phyloP scores from a whole-genome alignment of 805 yeast genomes.

The Wickerhamomyces rabaulensis region DNA sequence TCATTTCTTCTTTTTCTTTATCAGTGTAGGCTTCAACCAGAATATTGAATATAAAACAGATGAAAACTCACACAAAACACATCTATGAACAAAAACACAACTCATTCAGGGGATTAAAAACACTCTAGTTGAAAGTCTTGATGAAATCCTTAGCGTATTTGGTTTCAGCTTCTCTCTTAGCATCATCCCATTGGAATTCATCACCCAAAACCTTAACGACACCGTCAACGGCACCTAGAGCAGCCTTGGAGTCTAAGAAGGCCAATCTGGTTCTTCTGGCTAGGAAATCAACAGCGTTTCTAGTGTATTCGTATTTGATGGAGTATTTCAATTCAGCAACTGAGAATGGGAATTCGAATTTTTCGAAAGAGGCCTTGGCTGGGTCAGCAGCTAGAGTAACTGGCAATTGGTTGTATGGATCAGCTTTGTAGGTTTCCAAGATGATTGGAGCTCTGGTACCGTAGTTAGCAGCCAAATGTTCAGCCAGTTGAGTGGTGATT shows the following conservation, averaged over 20 bases:
- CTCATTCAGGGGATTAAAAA: neutral
- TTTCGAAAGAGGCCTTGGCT: constrained; percentile 35
- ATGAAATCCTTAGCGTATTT: constrained; percentile 50
- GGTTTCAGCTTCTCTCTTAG: constrained; percentile 50
- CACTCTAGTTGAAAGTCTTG: constrained; percentile 33
- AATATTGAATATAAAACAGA: neutral
- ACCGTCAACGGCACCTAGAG: constrained; percentile 72
- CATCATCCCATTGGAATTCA: constrained; percentile 69
- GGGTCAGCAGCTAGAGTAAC: constrained; percentile 48
- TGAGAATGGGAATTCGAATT: constrained; percentile 78
- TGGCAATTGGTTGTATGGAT: constrained; percentile 56
- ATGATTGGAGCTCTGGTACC: constrained; percentile 86
- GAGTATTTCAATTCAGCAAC: constrained; percentile 87
- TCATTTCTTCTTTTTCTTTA: neutral
- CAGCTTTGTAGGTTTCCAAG: constrained; percentile 48
- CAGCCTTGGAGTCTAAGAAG: constrained; percentile 82
- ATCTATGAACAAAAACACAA: neutral
- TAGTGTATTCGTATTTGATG: constrained; percentile 73
- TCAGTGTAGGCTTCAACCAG: neutral
- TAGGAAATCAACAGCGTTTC: constrained; percentile 85
- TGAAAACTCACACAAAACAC: neutral
- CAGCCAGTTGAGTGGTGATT: constrained; percentile 69
- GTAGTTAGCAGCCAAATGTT: constrained; percentile 79
- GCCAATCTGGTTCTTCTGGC: constrained; percentile 93
- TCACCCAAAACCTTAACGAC: constrained; percentile 82